Evolutionary conservation across 371 early-diverging fungal species (phyloP), one percentile per base, ranked within the genome.

Genomic region (Synchytrium microbalum): DNA sequence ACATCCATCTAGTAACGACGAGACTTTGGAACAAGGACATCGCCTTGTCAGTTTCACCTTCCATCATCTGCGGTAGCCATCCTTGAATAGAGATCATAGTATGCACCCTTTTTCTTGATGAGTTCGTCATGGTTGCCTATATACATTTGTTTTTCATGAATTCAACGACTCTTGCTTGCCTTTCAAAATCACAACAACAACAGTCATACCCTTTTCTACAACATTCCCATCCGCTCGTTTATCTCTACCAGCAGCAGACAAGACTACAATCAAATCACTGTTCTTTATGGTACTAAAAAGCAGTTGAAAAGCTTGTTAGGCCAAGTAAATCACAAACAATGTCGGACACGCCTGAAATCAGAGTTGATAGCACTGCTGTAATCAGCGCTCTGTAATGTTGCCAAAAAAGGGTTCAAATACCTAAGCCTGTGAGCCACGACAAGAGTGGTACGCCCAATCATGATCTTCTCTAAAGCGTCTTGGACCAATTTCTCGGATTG

Each of bases 211-310:
- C 57, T 16, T 57, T 26, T 57, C 57, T 13, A 57, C 16, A 26
- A 57, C 27, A 57, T 57, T 57, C 16, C 57, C 57, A 26, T 14
- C 14, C 13, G 16, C 13, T 24, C 57, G 57, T 14, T 26, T 28
- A 16, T 57, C 24, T 14, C 13, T 26, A 13, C 57, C 57, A 14
- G 13, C 27, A 13, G 16, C 57, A 26, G 16, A 16, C 57, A 57
- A 16, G 16, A 80, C 75, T 54, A 69, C 71, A 55, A 80, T 76
- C 32, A 68, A 60, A 58, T 95, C 95, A 23, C 90, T 88, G 57
- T 85, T 70, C 72, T 85, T 83, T 61, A 87, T 89, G 29, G 89
- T 88, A 51, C 51, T n/a, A 51, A 13, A n/a, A 51, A 14, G n/a
- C n/a, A n/a, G n/a, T n/a, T n/a, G n/a, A n/a, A n/a, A n/a, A n/a